These are phyloP conservation scores for Stemphylium vesicarium DNA, from an alignment of 2,329 filamentous ascomycete genomes.

Conservation along the genomic window DNA sequence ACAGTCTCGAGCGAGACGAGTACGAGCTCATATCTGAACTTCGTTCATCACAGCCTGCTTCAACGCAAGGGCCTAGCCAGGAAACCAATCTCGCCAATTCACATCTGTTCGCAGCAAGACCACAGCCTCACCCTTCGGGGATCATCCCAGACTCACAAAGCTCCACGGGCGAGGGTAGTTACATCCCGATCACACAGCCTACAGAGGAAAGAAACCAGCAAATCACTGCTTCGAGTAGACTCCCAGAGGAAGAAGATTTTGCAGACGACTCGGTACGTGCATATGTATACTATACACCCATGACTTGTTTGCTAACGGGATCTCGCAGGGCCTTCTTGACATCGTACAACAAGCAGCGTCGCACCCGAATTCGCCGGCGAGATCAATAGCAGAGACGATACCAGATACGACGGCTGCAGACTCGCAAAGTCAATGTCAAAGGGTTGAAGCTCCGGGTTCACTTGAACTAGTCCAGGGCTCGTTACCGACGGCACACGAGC, in stretches of 20 bases:
- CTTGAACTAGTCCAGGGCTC: slow-evolving; percentile 6
- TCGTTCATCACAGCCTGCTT: slow-evolving; percentile 3
- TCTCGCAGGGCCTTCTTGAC: slow-evolving; percentile 20
- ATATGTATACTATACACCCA: background rate
- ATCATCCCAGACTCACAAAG: slow-evolving; percentile 40
- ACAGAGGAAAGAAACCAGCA: slow-evolving; percentile 15
- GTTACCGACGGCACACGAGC: slow-evolving; percentile 3
- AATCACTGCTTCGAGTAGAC: slow-evolving; percentile 3
- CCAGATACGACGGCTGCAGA: slow-evolving; percentile 27
- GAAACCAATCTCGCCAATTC: slow-evolving; percentile 27
- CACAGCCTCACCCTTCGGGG: slow-evolving; percentile 17
- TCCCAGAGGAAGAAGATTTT: slow-evolving; percentile 9
- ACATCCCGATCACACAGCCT: slow-evolving; percentile 31
- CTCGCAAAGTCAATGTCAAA: slow-evolving; percentile 19
- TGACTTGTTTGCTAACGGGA: slow-evolving; percentile 10
- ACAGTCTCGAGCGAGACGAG: slow-evolving; percentile 27
- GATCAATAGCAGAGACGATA: slow-evolving; percentile 38
- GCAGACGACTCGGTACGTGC: slow-evolving; percentile 20
- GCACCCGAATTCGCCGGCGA: slow-evolving; percentile 22
- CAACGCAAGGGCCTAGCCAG: background rate
- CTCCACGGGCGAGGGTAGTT: slow-evolving; percentile 30
- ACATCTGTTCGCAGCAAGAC: slow-evolving; percentile 16
- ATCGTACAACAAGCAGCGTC: slow-evolving; percentile 17
- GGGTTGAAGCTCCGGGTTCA: slow-evolving; percentile 5
- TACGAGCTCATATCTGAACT: slow-evolving; percentile 33